These are phyloP conservation scores for Barnettozyma pratensis DNA, from an alignment of 805 yeast species.

Conservation along the genomic window DNA sequence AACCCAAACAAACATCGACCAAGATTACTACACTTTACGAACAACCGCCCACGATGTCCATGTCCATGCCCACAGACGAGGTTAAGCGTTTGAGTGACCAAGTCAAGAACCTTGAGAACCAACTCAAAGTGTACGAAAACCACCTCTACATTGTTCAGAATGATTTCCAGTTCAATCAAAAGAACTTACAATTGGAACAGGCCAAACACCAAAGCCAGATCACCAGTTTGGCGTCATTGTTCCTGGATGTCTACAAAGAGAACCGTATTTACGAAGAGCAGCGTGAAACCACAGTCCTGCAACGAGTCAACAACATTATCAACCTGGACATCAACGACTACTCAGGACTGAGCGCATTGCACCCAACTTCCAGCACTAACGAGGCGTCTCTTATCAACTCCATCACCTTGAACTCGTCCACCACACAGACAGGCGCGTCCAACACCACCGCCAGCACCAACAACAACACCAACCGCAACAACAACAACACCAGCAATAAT, in stretches of 20 bases:
- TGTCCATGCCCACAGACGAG: constrained; percentile 14
- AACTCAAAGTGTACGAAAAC: constrained; percentile 20
- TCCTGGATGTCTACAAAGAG: constrained; percentile 23
- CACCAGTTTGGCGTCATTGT: constrained; percentile 18
- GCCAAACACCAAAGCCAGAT: constrained; percentile 23
- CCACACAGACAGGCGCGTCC: neutral
- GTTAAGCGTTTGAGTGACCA: constrained; percentile 21
- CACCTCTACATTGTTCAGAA: constrained; percentile 22
- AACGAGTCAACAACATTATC: constrained; percentile 19
- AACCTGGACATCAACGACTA: constrained; percentile 19
- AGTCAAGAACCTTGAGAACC: constrained; percentile 20
- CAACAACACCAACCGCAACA: neutral
- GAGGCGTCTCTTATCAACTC: constrained; percentile 19
- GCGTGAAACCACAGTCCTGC: constrained; percentile 18
- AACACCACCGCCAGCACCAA: neutral
- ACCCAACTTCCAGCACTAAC: constrained; percentile 9
- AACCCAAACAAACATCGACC: neutral
- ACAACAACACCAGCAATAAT: constrained; percentile 5
- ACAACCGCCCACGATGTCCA: neutral
- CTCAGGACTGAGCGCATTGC: constrained; percentile 9
- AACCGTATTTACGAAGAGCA: constrained; percentile 21
- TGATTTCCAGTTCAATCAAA: constrained; percentile 21
- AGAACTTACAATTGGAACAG: constrained; percentile 22
- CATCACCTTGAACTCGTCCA: constrained; percentile 19
- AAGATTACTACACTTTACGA: neutral